Percentiles rank a stretch among this genome's conserved stretches.
These are phyloP conservation scores for Raffaelea ambrosiae DNA, from an alignment of 2,329 filamentous ascomycete genomes.

Conservation along the genomic window DNA sequence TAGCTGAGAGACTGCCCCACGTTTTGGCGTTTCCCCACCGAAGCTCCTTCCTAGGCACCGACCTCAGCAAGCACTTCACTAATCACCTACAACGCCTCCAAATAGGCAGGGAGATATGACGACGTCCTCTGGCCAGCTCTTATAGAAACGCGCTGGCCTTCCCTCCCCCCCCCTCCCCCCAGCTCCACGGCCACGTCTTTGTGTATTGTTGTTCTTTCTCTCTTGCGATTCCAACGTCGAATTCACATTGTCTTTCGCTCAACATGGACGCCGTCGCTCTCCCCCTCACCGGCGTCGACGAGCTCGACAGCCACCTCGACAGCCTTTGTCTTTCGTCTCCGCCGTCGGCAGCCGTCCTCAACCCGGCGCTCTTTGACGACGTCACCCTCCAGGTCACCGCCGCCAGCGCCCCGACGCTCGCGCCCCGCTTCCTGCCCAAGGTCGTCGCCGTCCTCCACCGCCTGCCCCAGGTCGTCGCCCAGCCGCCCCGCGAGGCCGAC, in stretches of 20 bases:
- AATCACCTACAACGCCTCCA: no score
- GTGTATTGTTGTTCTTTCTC: no score
- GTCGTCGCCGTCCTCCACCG: conserved; percentile 44
- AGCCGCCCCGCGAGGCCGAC: not conserved
- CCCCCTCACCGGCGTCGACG: conserved; percentile 42
- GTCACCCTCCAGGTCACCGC: conserved; percentile 51
- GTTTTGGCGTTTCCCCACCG: not conserved
- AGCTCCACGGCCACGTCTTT: no score
- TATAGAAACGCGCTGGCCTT: no score
- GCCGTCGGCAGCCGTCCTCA: conserved; percentile 25
- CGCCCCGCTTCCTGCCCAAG: conserved; percentile 43
- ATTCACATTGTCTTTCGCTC: not conserved
- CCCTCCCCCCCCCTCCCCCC: no score
- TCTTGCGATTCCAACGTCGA: no score
- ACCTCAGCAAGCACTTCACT: not conserved
- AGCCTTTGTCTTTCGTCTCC: conserved; percentile 30
- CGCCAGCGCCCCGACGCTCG: conserved; percentile 41
- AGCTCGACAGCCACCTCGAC: conserved; percentile 46
- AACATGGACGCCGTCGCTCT: conserved; percentile 26
- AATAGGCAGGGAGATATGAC: no score
- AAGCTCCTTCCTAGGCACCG: not conserved
- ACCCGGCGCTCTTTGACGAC: conserved; percentile 44
- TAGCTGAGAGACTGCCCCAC: no score
- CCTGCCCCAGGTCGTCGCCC: conserved; percentile 25
- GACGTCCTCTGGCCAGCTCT: no score